phyloP scores from a whole-genome alignment of 768 basidiomycete genomes.

The Termitomyces sp. region DNA sequence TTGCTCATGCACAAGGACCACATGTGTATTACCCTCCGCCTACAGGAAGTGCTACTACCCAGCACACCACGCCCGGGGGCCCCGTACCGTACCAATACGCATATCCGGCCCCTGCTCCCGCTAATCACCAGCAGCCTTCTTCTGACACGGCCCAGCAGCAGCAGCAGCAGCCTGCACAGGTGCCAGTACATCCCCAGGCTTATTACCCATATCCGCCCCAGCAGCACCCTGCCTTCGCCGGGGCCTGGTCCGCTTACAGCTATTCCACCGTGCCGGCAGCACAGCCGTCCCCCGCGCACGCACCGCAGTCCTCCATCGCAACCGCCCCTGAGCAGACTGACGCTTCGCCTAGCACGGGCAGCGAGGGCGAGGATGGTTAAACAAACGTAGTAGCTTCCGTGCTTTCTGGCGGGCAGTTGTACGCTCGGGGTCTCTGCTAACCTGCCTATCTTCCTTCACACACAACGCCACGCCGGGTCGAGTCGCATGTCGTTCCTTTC shows the following conservation, averaged over 20 bases:
- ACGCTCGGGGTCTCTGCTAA: slow-evolving; percentile 21
- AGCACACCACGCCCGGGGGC: neutral
- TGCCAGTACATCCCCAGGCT: neutral
- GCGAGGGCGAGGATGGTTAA: slow-evolving; percentile 9
- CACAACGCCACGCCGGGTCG: slow-evolving; percentile 7
- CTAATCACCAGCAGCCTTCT: slow-evolving; percentile 2
- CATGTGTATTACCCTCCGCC: slow-evolving; percentile 12
- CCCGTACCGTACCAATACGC: slow-evolving; percentile 5
- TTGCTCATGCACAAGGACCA: slow-evolving; percentile 8
- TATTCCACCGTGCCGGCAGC: slow-evolving; percentile 8
- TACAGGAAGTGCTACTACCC: slow-evolving; percentile 3
- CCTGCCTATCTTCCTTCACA: slow-evolving; percentile 16
- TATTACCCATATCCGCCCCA: slow-evolving; percentile 17
- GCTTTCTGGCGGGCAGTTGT: slow-evolving; percentile 17
- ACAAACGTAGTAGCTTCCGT: neutral
- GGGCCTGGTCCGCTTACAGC: slow-evolving; percentile 7
- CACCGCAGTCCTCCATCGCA: slow-evolving; percentile 22
- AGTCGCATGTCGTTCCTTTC: slow-evolving; percentile 10
- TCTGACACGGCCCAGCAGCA: slow-evolving; percentile 6
- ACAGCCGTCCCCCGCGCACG: neutral
- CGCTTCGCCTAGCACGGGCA: neutral
- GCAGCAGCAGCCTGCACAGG: slow-evolving; percentile 3
- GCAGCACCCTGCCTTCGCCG: slow-evolving; percentile 4
- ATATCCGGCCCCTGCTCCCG: neutral
- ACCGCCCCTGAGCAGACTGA: neutral